Conservation (phyloP, 2,329 filamentous ascomycete genomes). For the Uncinocarpus reesii region DNA sequence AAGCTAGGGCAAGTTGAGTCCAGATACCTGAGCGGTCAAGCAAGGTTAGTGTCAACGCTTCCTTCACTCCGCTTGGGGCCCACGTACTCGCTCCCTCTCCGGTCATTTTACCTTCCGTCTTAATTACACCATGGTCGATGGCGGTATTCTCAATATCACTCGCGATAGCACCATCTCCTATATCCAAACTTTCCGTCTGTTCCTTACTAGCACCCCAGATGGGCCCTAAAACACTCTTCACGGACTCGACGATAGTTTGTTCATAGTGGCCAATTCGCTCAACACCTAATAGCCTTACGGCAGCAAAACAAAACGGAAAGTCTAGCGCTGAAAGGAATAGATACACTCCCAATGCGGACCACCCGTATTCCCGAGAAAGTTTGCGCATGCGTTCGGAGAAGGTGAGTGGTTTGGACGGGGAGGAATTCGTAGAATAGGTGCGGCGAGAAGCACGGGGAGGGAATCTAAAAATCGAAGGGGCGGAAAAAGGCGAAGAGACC, state of each 20-base stretch:
- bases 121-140: conserved; percentile 7
- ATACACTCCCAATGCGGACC: conserved; percentile 88
- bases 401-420: conserved; percentile 29
- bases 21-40: conserved; percentile 54
- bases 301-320: conserved; percentile 88
- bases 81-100: conserved; percentile 17
- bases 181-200: conserved; percentile 3
- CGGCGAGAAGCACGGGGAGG: conserved; percentile 17
- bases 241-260: conserved; percentile 33
- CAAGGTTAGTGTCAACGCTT: no score
- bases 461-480: conserved; percentile 5
- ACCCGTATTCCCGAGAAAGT: conserved; percentile 85
- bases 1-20: conserved; percentile 86
- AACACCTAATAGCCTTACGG: conserved; percentile 71
- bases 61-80: no score
- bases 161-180: background rate
- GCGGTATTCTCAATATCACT: background rate
- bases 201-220: conserved; percentile 23
- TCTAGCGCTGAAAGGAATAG: conserved; percentile 71
- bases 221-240: conserved; percentile 25
- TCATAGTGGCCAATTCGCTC: conserved; percentile 63
- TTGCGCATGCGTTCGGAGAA: conserved; percentile 66
- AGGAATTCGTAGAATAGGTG: conserved; percentile 22
- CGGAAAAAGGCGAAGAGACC: background rate
- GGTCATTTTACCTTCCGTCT: background rate